Evolutionary conservation across 177 flowering plant species (phyloP).

Genomic region (Vitis hybrid): DNA sequence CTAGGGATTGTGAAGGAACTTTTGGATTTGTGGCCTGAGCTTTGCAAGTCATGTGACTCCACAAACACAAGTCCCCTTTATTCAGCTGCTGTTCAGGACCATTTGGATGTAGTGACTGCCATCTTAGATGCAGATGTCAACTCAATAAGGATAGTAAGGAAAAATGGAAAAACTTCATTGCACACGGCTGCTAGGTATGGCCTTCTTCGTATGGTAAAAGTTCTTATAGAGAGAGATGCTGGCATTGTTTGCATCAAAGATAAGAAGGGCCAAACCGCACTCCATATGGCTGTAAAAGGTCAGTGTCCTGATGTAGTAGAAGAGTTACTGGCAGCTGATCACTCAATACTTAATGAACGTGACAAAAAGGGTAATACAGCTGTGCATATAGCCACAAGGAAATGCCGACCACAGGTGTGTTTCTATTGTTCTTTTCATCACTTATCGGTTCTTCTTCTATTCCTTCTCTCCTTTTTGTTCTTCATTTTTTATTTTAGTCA

Average conservation of each 20-base stretch:
- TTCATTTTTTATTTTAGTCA: no score
- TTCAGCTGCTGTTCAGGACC: slow-evolving; percentile 74
- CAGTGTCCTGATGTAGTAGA: slow-evolving; percentile 61
- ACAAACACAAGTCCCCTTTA: slow-evolving; percentile 89
- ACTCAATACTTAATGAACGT: slow-evolving; percentile 68
- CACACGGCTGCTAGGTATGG: slow-evolving; percentile 84
- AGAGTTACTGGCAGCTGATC: slow-evolving; percentile 68
- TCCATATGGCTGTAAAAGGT: slow-evolving; percentile 98
- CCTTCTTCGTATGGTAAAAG: slow-evolving; percentile 48
- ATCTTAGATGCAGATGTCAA: slow-evolving; percentile 75
- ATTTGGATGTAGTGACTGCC: slow-evolving; percentile 78
- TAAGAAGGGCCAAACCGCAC: slow-evolving; percentile 97
- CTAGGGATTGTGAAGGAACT: slow-evolving; percentile 74
- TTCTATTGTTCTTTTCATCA: neutral
- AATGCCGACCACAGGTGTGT: slow-evolving; percentile 75
- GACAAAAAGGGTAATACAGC: slow-evolving; percentile 96
- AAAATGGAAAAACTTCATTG: slow-evolving; percentile 93
- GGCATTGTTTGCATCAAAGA: slow-evolving; percentile 78
- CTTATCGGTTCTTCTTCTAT: no score
- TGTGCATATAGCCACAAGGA: slow-evolving; percentile 87
- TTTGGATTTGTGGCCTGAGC: slow-evolving; percentile 72
- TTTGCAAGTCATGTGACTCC: slow-evolving; percentile 64
- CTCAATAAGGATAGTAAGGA: slow-evolving; percentile 64
- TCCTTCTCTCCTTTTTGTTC: no score
- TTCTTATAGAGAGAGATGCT: slow-evolving; percentile 68